Evolutionary conservation across 306 rosid species (phyloP).

Genomic region (Cucurbita maxima): DNA sequence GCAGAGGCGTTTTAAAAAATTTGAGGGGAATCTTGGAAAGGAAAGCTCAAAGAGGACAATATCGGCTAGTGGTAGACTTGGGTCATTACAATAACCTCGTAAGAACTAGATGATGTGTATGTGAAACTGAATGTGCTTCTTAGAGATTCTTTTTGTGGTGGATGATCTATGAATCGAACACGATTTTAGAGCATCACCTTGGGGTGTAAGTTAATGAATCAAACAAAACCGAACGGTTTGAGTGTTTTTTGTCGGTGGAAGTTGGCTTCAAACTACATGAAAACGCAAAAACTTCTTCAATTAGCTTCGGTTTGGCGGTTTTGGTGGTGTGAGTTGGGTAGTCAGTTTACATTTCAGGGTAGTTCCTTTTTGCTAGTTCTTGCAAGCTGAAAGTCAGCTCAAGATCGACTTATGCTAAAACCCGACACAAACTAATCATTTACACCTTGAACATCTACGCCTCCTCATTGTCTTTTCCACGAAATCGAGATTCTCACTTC

Average conservation of each 20-base stretch:
- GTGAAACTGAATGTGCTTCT: neutral
- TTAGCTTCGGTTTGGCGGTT: neutral
- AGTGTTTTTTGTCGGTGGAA: neutral
- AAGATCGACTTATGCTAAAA: neutral
- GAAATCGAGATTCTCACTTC: neutral
- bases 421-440: neutral
- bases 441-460: neutral
- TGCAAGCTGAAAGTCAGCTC: neutral
- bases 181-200: neutral
- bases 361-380: neutral
- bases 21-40: too few relatives aligned
- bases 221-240: neutral
- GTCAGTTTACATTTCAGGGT: neutral
- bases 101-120: neutral
- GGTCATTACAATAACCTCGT: too few relatives aligned
- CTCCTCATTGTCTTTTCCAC: neutral
- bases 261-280: neutral
- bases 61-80: too few relatives aligned
- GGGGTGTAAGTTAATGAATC: neutral
- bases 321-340: neutral
- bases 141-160: neutral
- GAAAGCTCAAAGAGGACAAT: too few relatives aligned
- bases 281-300: neutral
- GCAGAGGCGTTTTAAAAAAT: too few relatives aligned
- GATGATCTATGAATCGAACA: neutral